phyloP scores from a whole-genome alignment of 306 rosid genomes.

The Alnus rubra region DNA sequence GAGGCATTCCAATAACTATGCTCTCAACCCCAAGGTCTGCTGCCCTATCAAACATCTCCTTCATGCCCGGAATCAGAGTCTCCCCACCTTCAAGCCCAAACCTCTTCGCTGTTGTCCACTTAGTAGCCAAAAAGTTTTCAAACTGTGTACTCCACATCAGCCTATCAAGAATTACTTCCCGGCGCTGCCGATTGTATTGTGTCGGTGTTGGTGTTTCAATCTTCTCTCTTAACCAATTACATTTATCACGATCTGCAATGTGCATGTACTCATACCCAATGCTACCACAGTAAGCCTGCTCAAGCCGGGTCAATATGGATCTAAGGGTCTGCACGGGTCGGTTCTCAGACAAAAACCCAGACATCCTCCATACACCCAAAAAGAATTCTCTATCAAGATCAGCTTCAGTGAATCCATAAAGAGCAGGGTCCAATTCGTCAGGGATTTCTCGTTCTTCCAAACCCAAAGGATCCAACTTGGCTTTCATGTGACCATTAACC shows the following conservation, averaged over 20 bases:
- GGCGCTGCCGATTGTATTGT: conserved; percentile 69
- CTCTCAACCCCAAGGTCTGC: conserved; percentile 98
- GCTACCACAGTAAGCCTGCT: conserved; percentile 95
- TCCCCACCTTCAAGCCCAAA: conserved; percentile 96
- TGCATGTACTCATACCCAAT: conserved; percentile 98
- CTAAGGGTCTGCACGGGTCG: conserved; percentile 93
- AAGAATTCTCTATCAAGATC: conserved; percentile 97
- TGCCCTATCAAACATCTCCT: conserved; percentile 88
- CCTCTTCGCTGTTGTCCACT: conserved; percentile 94
- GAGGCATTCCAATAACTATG: conserved; percentile 95
- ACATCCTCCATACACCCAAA: conserved; percentile 93
- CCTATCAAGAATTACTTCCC: conserved; percentile 85
- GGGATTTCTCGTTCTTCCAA: conserved; percentile 68
- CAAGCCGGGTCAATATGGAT: conserved; percentile 86
- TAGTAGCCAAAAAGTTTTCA: conserved; percentile 91
- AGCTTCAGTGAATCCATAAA: conserved; percentile 88
- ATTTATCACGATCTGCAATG: conserved; percentile 76
- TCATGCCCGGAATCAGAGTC: conserved; percentile 95
- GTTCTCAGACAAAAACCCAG: conserved; percentile 96
- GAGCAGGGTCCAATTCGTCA: conserved; percentile 79
- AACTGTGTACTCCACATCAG: conserved; percentile 91
- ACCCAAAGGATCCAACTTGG: conserved; percentile 78
- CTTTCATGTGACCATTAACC: conserved; percentile 94
- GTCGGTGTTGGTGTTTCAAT: conserved; percentile 80
- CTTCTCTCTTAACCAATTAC: conserved; percentile 91